Conservation (phyloP, 768 basidiomycete genomes). For the Mycena capillaripes region DNA sequence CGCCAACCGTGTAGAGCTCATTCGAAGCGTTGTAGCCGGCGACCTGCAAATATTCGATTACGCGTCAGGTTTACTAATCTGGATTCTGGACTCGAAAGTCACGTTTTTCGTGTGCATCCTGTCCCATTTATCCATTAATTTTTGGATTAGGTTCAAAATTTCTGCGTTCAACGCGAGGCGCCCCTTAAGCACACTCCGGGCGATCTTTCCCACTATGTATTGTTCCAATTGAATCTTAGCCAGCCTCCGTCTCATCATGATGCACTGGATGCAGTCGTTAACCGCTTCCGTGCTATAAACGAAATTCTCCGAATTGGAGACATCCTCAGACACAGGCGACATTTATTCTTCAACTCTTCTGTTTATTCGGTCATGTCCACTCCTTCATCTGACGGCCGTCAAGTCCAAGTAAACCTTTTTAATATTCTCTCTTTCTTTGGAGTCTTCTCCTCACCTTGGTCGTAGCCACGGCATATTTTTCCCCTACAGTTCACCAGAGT, state of each 20-base stretch:
- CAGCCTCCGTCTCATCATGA: slow-evolving; percentile 1
- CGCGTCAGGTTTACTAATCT: too few relatives aligned
- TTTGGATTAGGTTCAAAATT: too few relatives aligned
- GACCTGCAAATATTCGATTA: background rate
- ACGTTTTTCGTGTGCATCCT: too few relatives aligned
- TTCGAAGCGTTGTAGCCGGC: background rate
- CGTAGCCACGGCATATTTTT: slow-evolving; percentile 12
- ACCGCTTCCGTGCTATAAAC: background rate
- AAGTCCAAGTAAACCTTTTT: slow-evolving; percentile 1
- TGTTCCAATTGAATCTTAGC: background rate
- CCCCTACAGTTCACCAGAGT: slow-evolving; percentile 12
- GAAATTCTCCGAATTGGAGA: background rate
- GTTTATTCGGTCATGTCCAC: slow-evolving; percentile 2
- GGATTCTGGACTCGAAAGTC: too few relatives aligned
- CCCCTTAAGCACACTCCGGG: too few relatives aligned
- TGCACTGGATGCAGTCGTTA: background rate
- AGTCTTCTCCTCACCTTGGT: slow-evolving; percentile 11
- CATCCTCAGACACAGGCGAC: background rate
- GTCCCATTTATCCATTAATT: too few relatives aligned
- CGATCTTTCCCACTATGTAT: too few relatives aligned
- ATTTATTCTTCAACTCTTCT: background rate
- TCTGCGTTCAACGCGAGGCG: too few relatives aligned
- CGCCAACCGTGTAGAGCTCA: background rate
- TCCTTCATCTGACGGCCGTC: background rate
- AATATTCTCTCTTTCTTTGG: background rate